Conservation (phyloP, 2,329 filamentous ascomycete genomes). For the Nemania sp. region DNA sequence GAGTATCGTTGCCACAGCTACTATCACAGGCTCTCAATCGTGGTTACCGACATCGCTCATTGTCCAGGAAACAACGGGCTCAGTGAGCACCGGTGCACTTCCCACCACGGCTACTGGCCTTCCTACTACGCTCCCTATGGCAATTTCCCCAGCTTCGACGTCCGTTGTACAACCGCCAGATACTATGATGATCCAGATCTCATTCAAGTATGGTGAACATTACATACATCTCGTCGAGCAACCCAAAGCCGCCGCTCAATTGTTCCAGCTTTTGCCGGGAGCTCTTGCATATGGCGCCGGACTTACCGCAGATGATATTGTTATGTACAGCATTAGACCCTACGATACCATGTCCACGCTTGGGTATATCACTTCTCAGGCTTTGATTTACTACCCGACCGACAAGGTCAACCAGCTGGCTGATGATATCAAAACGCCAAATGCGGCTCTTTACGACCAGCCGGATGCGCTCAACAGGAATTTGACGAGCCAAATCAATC, state of each 20-base stretch:
- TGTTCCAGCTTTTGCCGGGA: conserved; percentile 81
- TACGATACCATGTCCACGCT: conserved; percentile 76
- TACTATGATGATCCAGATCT: conserved; percentile 81
- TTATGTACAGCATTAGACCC: conserved; percentile 79
- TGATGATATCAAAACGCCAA: conserved; percentile 76
- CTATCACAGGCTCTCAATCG: conserved; percentile 58
- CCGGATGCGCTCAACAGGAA: conserved; percentile 73
- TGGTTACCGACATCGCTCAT: conserved; percentile 73
- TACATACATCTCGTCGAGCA: conserved; percentile 84
- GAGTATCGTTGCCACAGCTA: conserved; percentile 58
- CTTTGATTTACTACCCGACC: conserved; percentile 79
- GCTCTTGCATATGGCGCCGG: conserved; percentile 75
- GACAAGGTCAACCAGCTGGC: conserved; percentile 75
- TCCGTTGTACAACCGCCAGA: conserved; percentile 68
- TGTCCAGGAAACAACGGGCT: conserved; percentile 60
- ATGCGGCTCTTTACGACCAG: conserved; percentile 81
- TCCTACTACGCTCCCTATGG: conserved; percentile 76
- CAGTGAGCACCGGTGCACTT: conserved; percentile 54
- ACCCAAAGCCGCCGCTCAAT: conserved; percentile 80
- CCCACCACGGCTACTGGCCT: conserved; percentile 65
- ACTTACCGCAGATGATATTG: conserved; percentile 67
- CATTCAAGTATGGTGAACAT: conserved; percentile 83
- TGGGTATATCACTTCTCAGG: conserved; percentile 85
- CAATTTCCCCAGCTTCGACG: conserved; percentile 77
- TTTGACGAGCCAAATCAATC: conserved; percentile 85